A percentile compares a stretch with the other conserved stretches of the same genome.
Evolutionary conservation across 192 early-diverging fungal species (phyloP).

Genomic region (Coemansia sp.): DNA sequence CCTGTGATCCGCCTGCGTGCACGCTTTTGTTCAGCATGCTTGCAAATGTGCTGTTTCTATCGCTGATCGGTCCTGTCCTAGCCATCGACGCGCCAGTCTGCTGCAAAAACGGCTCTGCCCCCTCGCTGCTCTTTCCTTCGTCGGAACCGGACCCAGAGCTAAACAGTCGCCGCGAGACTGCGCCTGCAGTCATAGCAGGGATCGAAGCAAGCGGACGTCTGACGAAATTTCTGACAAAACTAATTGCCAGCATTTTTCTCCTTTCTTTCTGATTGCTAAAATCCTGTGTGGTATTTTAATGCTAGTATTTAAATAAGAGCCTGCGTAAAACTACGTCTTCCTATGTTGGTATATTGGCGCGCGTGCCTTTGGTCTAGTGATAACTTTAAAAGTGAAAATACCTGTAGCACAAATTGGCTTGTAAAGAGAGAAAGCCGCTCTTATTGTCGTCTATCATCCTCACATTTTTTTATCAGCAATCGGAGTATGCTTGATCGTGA

Average conservation of each 20-base stretch:
- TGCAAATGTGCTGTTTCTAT: conserved; percentile 15
- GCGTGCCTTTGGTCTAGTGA: no score
- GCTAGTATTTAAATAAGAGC: no score
- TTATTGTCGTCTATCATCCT: neutral
- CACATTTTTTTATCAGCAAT: neutral
- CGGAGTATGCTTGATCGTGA: neutral
- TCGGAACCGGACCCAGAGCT: neutral
- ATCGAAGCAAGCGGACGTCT: neutral
- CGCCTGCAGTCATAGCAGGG: neutral
- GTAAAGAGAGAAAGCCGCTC: no score
- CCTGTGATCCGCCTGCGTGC: neutral
- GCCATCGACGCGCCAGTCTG: neutral
- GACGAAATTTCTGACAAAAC: neutral
- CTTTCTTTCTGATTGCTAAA: neutral
- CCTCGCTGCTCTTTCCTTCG: neutral
- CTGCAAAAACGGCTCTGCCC: neutral
- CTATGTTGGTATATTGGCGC: no score
- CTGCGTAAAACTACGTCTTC: no score
- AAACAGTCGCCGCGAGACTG: neutral
- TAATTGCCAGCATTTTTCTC: conserved; percentile 3
- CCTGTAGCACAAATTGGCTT: no score
- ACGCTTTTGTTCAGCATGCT: conserved; percentile 10
- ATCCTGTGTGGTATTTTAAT: no score
- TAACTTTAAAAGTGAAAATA: no score
- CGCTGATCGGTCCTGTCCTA: neutral